Evolutionary conservation across 208 protist genomes (phyloP), one percentile per base, ranked within the genome.

Genomic region (Leishmania turanica): DNA sequence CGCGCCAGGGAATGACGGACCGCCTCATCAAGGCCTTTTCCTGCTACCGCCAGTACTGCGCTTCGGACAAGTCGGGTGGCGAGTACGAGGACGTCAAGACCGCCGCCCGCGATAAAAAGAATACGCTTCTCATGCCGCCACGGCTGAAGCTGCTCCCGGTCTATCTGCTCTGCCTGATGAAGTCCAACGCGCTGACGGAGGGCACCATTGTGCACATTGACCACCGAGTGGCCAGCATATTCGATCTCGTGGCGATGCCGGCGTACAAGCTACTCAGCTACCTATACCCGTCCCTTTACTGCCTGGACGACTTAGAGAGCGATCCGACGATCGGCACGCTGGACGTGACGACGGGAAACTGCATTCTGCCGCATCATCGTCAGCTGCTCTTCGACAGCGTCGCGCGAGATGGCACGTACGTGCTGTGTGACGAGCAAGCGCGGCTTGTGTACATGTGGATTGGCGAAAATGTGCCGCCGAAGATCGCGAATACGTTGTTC

Each of bases 101-200:
- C 47, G 21, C 77, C 21, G 45, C 60, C 40, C 71, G 77, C 5
- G 77, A 81, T 24, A 88, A 88, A 47, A 84, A 79, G 78, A 83
- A 79, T 31, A 91, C 96, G 77, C 87, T 99, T 34, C 87, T 98
- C 31, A 92, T 99, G 90, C 98, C 98, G 13, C 91, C 95, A n/a
- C 88, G 93, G 2, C 88, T 99, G 73, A 98, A 98, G 85, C 88
- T 98, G 76, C 86, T 99, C 73, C 96, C 97, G 34, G 85, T 99
- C 34, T 99, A 96, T 82, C 76, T 89, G 62, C 83, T 98, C 74
- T 94, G 90, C 54, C 70, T 98, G 40, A 70, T 98, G 64, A 97
- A 98, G 75, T 91, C 92, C 3, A 88, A 96, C 70, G 91, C 92
- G 9, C 88, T 99, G 45, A 81, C 88, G 13, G 88, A 92, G 56